Percentiles rank a stretch among this genome's conserved stretches.
Conservation (phyloP, 2,329 filamentous ascomycete species). For the Alternaria panax region DNA sequence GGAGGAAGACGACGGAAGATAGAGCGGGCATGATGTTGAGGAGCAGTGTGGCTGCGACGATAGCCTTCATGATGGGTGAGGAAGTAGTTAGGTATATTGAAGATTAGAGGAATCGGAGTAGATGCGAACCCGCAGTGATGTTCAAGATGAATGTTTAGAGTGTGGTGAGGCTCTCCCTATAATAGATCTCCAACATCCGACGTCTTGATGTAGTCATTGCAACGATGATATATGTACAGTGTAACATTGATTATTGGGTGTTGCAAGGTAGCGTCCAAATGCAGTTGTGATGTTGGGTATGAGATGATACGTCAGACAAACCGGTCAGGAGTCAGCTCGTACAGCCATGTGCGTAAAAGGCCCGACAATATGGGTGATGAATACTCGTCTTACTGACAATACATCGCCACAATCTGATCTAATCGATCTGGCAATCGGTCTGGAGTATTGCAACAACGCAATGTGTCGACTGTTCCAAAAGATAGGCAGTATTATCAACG, state of each 20-base stretch:
- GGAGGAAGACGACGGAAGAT: conserved; percentile 24
- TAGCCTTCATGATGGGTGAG: neutral
- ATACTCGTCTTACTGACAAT: neutral
- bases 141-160: neutral
- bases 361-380: neutral
- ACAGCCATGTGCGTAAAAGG: neutral
- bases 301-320: neutral
- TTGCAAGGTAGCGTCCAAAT: neutral
- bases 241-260: neutral
- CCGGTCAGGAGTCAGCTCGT: neutral
- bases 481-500: neutral
- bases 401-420: neutral
- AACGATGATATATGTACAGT: neutral
- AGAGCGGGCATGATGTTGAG: conserved; percentile 2
- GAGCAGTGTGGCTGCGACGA: neutral
- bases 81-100: neutral
- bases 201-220: neutral
- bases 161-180: neutral
- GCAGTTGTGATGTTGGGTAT: neutral
- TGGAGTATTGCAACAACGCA: neutral
- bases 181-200: neutral
- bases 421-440: neutral
- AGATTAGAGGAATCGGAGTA: neutral
- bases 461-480: neutral
- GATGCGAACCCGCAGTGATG: neutral